A percentile compares a stretch with the other conserved stretches of the same genome.
Evolutionary conservation across 345 rosid genomes (phyloP).

Genomic region (Schrenkiella parvula): DNA sequence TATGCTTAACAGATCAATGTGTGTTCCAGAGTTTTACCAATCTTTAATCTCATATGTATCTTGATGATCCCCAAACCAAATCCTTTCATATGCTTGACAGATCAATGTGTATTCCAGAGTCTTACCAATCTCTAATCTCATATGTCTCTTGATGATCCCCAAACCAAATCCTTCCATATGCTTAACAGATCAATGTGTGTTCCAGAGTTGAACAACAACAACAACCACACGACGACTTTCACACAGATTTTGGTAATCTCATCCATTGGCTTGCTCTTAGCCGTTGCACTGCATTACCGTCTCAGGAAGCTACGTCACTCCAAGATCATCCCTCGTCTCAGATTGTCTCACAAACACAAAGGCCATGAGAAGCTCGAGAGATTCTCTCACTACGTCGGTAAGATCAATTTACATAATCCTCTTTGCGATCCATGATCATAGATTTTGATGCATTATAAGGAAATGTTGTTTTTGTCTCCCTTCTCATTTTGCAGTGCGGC

Average conservation of each 20-base stretch:
- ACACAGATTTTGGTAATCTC: slow-evolving; percentile 60
- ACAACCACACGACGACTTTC: slow-evolving; percentile 28
- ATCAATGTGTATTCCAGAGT: slow-evolving; percentile 35
- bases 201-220: slow-evolving; percentile 21
- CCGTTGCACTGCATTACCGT: slow-evolving; percentile 50
- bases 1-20: slow-evolving; percentile 26
- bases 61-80: slow-evolving; percentile 5
- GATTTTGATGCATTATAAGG: slow-evolving; percentile 14
- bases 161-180: not conserved
- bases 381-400: slow-evolving; percentile 93
- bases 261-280: slow-evolving; percentile 60
- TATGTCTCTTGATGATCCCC: slow-evolving; percentile 21
- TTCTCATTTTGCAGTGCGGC: slow-evolving; percentile 56
- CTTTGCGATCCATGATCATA: slow-evolving; percentile 13
- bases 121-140: slow-evolving; percentile 9
- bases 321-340: slow-evolving; percentile 61
- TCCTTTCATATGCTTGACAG: not conserved
- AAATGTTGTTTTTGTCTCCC: not conserved
- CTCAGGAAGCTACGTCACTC: slow-evolving; percentile 46
- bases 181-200: slow-evolving; percentile 32
- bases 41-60: slow-evolving; percentile 20
- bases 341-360: slow-evolving; percentile 34
- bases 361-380: slow-evolving; percentile 70
- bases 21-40: slow-evolving; percentile 28
- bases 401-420: slow-evolving; percentile 20